Evolutionary conservation across 2,329 filamentous ascomycete species (phyloP), one percentile per base, ranked within the genome.

Genomic region (Fusarium incarnatum): DNA sequence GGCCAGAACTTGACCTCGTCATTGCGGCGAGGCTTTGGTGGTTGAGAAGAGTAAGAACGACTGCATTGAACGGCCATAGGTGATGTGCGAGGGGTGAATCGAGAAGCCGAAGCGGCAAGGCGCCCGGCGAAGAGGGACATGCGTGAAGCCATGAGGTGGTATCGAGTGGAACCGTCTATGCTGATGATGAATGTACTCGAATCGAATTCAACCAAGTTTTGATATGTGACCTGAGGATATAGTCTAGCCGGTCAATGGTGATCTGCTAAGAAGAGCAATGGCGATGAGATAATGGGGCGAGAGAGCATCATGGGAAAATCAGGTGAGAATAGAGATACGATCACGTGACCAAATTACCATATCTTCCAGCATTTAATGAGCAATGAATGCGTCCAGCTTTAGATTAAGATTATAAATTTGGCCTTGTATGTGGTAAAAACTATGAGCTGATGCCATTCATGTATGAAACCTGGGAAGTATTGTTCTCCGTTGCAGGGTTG

Each of bases 1-100:
- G 86, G 86, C 85, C 86, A 88, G 77, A 88, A 88, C 78, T 87
- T 88, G 81, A 88, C 76, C 46, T 72, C 76, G 55, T 75, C 79
- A 45, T 75, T 73, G 46, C 79, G 77, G 22, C 76, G 76, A 44
- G 80, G 80, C 20, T 76, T 77, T 37, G 80, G 81, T 12, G 80
- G 80, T 42, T 81, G 75, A 16, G 82, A 80, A 55, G 83, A 84
- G 69, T 84, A 89, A 79, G 73, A 60, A 53, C 79, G 77, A 54
- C 52, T 68, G 60, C 55, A 72, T 70, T 57, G 73, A 61, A 65
- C 23, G 30, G 58, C 49, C 42, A 61, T 56, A 56, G 68, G 53
- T 10, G 64, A 67, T n/a, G 60, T 56, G 65, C 61, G 66, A 67
- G 68, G 32, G 15, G 58, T 56, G 27, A 65, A 47, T 48, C 70